Evolutionary conservation across 1,284 basidiomycete genomes (phyloP).

Genomic region (Rugiboletus extremiorientalis): DNA sequence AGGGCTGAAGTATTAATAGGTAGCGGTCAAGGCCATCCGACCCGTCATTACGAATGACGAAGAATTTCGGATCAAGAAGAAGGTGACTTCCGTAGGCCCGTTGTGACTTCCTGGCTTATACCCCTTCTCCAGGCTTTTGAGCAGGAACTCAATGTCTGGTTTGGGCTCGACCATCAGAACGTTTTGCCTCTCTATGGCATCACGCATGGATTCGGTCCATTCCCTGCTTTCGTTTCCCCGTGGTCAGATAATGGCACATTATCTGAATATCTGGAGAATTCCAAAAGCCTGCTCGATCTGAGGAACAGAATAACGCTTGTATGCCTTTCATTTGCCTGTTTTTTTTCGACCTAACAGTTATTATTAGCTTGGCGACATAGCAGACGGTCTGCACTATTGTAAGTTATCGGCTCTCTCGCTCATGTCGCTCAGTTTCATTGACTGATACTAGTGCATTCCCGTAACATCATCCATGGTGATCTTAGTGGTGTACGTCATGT

Average conservation of each 20-base stretch:
- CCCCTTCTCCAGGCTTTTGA: slow-evolving; percentile 32
- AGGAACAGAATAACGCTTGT: slow-evolving; percentile 21
- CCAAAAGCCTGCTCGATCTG: slow-evolving; percentile 9
- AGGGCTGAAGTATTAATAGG: slow-evolving; percentile 23
- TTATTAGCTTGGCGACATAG: slow-evolving; percentile 23
- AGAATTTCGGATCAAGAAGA: slow-evolving; percentile 36
- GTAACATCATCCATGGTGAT: slow-evolving; percentile 25
- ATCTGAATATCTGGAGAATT: slow-evolving; percentile 42
- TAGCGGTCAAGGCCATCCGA: slow-evolving; percentile 46
- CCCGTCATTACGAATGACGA: slow-evolving; percentile 28
- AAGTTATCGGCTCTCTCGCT: neutral
- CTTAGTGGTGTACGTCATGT: slow-evolving; percentile 25
- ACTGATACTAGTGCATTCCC: slow-evolving; percentile 22
- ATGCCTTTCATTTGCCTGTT: neutral
- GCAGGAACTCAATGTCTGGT: slow-evolving; percentile 45
- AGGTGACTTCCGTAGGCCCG: slow-evolving; percentile 14
- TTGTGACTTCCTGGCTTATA: neutral
- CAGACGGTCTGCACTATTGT: slow-evolving; percentile 26
- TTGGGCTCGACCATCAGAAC: slow-evolving; percentile 39
- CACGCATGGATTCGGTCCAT: slow-evolving; percentile 40
- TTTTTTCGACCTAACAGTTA: too few species aligned
- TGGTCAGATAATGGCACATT: slow-evolving; percentile 49
- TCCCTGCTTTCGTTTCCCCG: slow-evolving; percentile 46
- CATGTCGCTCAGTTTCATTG: neutral
- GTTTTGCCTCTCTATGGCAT: slow-evolving; percentile 42